A percentile compares a stretch with the other conserved stretches of the same genome.
phyloP scores from a whole-genome alignment of 495 filamentous ascomycete genomes.

The Penicillium atrosanguineum region DNA sequence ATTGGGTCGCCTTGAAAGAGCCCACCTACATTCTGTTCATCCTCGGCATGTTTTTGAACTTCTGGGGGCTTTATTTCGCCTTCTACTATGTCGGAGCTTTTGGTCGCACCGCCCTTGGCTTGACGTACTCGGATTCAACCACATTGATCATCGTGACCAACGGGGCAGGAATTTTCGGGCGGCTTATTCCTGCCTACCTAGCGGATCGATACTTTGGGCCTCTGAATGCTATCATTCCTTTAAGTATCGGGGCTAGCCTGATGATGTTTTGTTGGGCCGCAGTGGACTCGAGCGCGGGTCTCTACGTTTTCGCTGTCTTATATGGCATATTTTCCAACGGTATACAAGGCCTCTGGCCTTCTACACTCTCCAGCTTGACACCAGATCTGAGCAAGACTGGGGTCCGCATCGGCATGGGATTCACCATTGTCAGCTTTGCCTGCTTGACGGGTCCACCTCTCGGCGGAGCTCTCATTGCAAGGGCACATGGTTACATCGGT shows the following conservation, averaged over 20 bases:
- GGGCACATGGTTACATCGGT: conserved; percentile 43
- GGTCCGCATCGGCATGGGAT: conserved; percentile 69
- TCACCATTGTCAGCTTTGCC: conserved; percentile 64
- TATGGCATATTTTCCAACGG: conserved; percentile 56
- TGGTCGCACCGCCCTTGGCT: too few relatives aligned
- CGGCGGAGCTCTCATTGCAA: conserved; percentile 53
- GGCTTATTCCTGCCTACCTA: conserved; percentile 53
- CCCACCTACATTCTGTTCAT: conserved; percentile 60
- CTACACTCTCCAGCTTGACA: conserved; percentile 53
- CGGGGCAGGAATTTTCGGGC: conserved; percentile 56
- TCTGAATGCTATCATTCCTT: conserved; percentile 51
- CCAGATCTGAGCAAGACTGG: conserved; percentile 61
- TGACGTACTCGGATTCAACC: too few relatives aligned
- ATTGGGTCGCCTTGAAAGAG: conserved; percentile 59
- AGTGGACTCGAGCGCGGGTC: too few relatives aligned
- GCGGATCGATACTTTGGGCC: conserved; percentile 55
- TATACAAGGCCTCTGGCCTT: conserved; percentile 60
- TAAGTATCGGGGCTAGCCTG: conserved; percentile 27
- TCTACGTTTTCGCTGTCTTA: conserved; percentile 48
- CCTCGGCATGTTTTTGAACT: conserved; percentile 50
- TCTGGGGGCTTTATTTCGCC: conserved; percentile 62
- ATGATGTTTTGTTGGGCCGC: too few relatives aligned
- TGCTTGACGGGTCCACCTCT: conserved; percentile 68
- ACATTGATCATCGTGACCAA: conserved; percentile 33
- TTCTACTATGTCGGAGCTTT: conserved; percentile 58